A percentile compares a stretch with the other conserved stretches of the same genome.
These are phyloP conservation scores for Triglochin maritima DNA, from an alignment of 106 monocot species.

Conservation along the genomic window DNA sequence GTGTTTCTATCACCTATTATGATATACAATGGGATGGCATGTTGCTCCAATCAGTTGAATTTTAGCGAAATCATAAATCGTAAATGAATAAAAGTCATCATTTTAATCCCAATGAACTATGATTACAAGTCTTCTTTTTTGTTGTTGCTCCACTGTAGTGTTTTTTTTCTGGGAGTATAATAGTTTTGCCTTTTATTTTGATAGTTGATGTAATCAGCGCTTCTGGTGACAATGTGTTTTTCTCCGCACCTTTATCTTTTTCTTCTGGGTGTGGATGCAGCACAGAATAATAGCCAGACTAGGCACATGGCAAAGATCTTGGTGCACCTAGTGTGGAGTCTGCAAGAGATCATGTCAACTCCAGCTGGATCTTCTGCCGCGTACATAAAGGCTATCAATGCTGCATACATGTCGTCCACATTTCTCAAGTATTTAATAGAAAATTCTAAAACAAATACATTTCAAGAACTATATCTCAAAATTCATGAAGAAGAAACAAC, in stretches of 20 bases:
- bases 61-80: too few species aligned
- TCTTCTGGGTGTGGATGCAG: slow-evolving; percentile 28
- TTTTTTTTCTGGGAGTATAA: not conserved
- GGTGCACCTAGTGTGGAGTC: slow-evolving; percentile 73
- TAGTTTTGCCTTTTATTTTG: too few species aligned
- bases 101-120: too few species aligned
- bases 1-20: too few species aligned
- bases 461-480: slow-evolving; percentile 62
- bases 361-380: slow-evolving; percentile 28
- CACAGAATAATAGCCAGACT: slow-evolving; percentile 72
- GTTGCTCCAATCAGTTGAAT: too few species aligned
- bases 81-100: too few species aligned
- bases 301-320: slow-evolving; percentile 92
- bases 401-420: slow-evolving; percentile 77
- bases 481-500: slow-evolving; percentile 49
- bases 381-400: slow-evolving; percentile 69
- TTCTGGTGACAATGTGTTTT: too few species aligned
- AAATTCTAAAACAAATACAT: slow-evolving; percentile 50
- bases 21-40: too few species aligned
- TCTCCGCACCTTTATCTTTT: too few species aligned
- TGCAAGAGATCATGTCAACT: slow-evolving; percentile 53
- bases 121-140: too few species aligned
- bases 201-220: too few species aligned
- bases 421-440: slow-evolving; percentile 93
- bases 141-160: too few species aligned